A percentile compares a stretch with the other conserved stretches of the same genome.
Conservation (phyloP, 352 stramenopile species). For the Halophytophthora batemanensis region DNA sequence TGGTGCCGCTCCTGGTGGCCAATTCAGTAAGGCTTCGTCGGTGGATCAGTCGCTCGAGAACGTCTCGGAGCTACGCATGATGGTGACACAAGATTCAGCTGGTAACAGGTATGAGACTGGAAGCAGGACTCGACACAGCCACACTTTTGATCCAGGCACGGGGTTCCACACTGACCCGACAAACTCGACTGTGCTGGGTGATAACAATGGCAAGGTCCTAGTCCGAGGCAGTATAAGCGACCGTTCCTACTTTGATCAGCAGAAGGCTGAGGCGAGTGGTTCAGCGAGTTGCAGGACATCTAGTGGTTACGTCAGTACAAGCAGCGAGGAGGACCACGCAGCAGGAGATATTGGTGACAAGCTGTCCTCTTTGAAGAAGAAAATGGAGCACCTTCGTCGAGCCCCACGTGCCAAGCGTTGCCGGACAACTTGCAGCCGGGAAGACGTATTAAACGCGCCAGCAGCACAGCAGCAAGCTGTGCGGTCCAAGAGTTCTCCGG, state of each 20-base stretch:
- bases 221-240: conserved; percentile 35
- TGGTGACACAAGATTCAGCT: conserved; percentile 13
- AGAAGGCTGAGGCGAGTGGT: neutral
- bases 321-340: too few relatives aligned
- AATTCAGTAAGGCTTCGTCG: conserved; percentile 5
- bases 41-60: conserved; percentile 37
- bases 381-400: conserved; percentile 46
- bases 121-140: neutral
- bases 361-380: conserved; percentile 55
- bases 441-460: neutral
- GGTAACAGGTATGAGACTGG: neutral
- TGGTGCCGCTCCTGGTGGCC: conserved; percentile 1
- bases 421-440: conserved; percentile 9
- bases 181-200: neutral
- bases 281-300: conserved; percentile 2
- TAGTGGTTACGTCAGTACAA: conserved; percentile 5
- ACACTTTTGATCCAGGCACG: conserved; percentile 1
- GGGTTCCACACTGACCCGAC: too few relatives aligned
- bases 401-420: conserved; percentile 41
- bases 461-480: conserved; percentile 1
- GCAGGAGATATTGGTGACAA: conserved; percentile 45
- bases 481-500: conserved; percentile 17
- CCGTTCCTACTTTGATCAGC: conserved; percentile 34
- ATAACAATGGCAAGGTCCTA: conserved; percentile 5
- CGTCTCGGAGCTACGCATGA: conserved; percentile 37